phyloP scores from a whole-genome alignment of 78 protist genomes.

The Dictyostelium purpureum region DNA sequence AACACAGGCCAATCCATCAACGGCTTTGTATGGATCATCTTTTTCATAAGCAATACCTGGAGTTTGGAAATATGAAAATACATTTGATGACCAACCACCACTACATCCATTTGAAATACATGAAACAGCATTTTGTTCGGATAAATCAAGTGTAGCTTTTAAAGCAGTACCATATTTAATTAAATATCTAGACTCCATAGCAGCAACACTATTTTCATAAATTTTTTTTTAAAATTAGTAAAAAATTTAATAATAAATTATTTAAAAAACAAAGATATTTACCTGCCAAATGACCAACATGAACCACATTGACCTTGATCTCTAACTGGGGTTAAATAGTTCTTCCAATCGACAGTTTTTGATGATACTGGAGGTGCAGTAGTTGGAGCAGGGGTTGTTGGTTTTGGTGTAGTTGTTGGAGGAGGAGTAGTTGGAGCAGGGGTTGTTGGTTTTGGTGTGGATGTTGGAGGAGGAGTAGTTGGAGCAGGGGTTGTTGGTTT shows the following conservation, averaged over 20 bases:
- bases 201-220: slow-evolving; percentile 38
- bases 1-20: background rate
- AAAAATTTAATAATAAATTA: no score
- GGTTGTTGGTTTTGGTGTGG: background rate
- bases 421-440: slow-evolving; percentile 29
- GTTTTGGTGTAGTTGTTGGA: slow-evolving; percentile 17
- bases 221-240: no score
- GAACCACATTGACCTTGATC: slow-evolving; percentile 89
- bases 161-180: background rate
- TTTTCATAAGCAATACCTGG: slow-evolving; percentile 45
- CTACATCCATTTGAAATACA: slow-evolving; percentile 50
- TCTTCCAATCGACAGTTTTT: slow-evolving; percentile 69
- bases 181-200: slow-evolving; percentile 16
- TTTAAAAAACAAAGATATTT: no score
- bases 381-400: slow-evolving; percentile 7
- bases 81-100: slow-evolving; percentile 65
- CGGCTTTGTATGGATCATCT: slow-evolving; percentile 48
- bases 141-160: slow-evolving; percentile 9
- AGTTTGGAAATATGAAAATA: background rate
- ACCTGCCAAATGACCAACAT: slow-evolving; percentile 91
- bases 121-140: slow-evolving; percentile 31
- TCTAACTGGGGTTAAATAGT: slow-evolving; percentile 84
- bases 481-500: slow-evolving; percentile 22
- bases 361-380: background rate
- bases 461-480: slow-evolving; percentile 1